Percentiles rank a stretch among this genome's conserved stretches.
phyloP scores from a whole-genome alignment of 192 early-diverging fungal genomes.

The Glomus cerebriforme region DNA sequence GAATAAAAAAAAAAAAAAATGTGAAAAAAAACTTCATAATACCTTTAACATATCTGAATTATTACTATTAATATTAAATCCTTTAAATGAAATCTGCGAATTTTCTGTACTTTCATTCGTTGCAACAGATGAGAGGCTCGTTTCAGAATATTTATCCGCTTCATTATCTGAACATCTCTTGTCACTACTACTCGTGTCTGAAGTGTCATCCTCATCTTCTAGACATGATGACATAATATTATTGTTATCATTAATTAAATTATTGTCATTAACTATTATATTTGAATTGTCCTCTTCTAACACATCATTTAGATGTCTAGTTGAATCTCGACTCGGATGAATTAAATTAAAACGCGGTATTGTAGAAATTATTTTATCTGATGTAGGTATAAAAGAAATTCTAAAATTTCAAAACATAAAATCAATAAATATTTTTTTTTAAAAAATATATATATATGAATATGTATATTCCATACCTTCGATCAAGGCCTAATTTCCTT shows the following conservation, averaged over 20 bases:
- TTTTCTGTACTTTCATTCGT: background rate
- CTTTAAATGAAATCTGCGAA: background rate
- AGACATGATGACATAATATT: background rate
- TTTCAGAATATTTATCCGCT: background rate
- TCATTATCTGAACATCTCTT: background rate
- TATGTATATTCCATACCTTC: background rate
- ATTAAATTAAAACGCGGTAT: background rate
- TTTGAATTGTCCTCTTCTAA: background rate
- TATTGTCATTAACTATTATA: background rate
- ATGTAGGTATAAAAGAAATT: background rate
- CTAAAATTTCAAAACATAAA: background rate
- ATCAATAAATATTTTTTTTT: background rate
- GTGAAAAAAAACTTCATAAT: background rate
- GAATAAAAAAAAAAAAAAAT: no score
- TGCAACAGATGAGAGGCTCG: background rate
- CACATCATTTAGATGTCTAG: background rate
- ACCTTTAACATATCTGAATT: constrained; percentile 12
- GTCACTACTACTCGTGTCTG: background rate
- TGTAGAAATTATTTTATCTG: background rate
- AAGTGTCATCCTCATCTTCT: background rate
- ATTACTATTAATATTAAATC: background rate
- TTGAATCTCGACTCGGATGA: background rate
- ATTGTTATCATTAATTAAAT: background rate
- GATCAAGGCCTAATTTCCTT: constrained; percentile 17
- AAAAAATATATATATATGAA: background rate